phyloP scores from a whole-genome alignment of 2,329 filamentous ascomycete genomes.

The Apiospora kogelbergensis region DNA sequence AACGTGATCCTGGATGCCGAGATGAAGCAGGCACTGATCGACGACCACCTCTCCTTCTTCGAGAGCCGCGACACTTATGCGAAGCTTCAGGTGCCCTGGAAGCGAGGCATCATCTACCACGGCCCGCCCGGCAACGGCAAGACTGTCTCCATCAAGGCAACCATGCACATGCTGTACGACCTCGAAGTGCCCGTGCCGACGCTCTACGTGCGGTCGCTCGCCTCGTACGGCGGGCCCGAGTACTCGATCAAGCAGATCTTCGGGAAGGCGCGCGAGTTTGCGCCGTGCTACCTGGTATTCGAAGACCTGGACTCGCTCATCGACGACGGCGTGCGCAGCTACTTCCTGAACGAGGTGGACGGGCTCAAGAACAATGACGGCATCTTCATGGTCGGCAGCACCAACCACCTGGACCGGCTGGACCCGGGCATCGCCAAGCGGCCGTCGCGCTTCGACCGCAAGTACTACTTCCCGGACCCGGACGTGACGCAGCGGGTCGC shows the following conservation, averaged over 20 bases:
- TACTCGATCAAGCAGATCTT: constrained; percentile 54
- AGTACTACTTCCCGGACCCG: constrained; percentile 64
- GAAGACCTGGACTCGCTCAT: constrained; percentile 72
- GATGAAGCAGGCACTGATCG: constrained; percentile 65
- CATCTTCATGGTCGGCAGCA: constrained; percentile 68
- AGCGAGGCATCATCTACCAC: constrained; percentile 67
- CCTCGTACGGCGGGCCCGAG: constrained; percentile 62
- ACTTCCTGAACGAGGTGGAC: constrained; percentile 74
- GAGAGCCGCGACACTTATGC: constrained; percentile 57
- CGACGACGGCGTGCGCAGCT: constrained; percentile 58
- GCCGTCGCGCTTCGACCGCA: constrained; percentile 65
- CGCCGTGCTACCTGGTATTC: constrained; percentile 70
- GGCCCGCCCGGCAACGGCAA: constrained; percentile 65
- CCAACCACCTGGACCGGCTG: constrained; percentile 64
- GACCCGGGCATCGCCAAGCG: constrained; percentile 68
- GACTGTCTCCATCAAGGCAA: constrained; percentile 68
- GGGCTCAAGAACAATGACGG: constrained; percentile 69
- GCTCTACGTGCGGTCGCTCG: constrained; percentile 56
- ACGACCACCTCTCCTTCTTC: constrained; percentile 67
- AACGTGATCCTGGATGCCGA: constrained; percentile 64
- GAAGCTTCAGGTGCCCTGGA: constrained; percentile 67
- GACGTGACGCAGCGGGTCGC: constrained; percentile 51
- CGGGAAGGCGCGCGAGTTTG: constrained; percentile 56
- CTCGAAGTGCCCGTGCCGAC: constrained; percentile 55
- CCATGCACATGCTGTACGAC: constrained; percentile 62